A percentile compares a stretch with the other conserved stretches of the same genome.
These are phyloP conservation scores for Coprinellus micaceus DNA, from an alignment of 768 basidiomycete species.

Conservation along the genomic window DNA sequence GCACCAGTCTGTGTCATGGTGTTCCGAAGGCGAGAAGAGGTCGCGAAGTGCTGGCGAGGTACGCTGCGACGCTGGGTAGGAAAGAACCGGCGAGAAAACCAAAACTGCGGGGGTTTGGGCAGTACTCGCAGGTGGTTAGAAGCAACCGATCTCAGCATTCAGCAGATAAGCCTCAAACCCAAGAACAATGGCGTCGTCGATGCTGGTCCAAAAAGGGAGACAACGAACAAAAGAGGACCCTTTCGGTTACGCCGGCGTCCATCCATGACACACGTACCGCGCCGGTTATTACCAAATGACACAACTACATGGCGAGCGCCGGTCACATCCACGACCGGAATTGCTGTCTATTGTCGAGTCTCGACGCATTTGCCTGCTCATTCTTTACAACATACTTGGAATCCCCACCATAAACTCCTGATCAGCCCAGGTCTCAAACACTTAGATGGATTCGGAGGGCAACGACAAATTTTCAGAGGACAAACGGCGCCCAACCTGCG, in stretches of 20 bases:
- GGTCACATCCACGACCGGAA: too few relatives aligned
- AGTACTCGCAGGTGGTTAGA: not conserved
- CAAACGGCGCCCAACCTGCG: too few relatives aligned
- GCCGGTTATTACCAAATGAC: too few relatives aligned
- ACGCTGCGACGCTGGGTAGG: not conserved
- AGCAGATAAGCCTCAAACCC: not conserved
- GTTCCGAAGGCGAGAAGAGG: not conserved
- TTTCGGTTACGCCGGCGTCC: not conserved
- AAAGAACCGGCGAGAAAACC: not conserved
- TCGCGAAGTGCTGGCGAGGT: not conserved
- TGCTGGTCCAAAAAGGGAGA: not conserved
- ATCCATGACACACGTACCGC: too few relatives aligned
- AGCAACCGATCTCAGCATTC: not conserved
- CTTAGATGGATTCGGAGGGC: too few relatives aligned
- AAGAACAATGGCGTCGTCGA: not conserved
- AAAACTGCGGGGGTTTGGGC: not conserved
- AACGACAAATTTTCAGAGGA: too few relatives aligned
- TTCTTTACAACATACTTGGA: too few relatives aligned
- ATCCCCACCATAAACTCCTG: too few relatives aligned
- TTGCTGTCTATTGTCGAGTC: too few relatives aligned
- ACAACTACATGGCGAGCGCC: too few relatives aligned
- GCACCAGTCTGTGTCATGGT: constrained; percentile 9
- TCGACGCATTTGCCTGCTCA: too few relatives aligned
- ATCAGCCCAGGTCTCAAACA: too few relatives aligned
- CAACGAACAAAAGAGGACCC: not conserved